phyloP scores from a whole-genome alignment of 805 yeast genomes.

The Pichia rugopelliculosa region DNA sequence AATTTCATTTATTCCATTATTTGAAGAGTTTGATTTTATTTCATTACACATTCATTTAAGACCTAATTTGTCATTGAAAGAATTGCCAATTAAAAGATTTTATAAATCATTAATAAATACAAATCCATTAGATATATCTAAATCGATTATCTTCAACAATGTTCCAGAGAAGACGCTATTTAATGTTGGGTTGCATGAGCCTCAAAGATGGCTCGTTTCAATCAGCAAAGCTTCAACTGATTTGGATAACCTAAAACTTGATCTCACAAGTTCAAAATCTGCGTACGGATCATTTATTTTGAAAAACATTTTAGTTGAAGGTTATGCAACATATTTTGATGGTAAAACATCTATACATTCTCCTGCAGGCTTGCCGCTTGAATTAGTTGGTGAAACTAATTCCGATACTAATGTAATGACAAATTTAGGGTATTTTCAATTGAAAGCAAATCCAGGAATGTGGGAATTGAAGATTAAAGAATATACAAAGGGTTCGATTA shows the following conservation, averaged over 20 bases:
- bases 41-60: slow-evolving; percentile 48
- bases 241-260: slow-evolving; percentile 50
- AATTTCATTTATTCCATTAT: slow-evolving; percentile 34
- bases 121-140: slow-evolving; percentile 21
- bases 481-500: slow-evolving; percentile 33
- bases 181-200: slow-evolving; percentile 50
- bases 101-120: slow-evolving; percentile 39
- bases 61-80: slow-evolving; percentile 35
- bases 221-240: slow-evolving; percentile 48
- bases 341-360: slow-evolving; percentile 25
- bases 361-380: slow-evolving; percentile 48
- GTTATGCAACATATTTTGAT: slow-evolving; percentile 44
- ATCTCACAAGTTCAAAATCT: slow-evolving; percentile 32
- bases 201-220: slow-evolving; percentile 60
- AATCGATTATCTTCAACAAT: slow-evolving; percentile 31
- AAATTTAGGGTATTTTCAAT: slow-evolving; percentile 76
- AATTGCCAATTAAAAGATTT: slow-evolving; percentile 48
- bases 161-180: slow-evolving; percentile 50
- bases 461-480: slow-evolving; percentile 47
- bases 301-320: slow-evolving; percentile 58
- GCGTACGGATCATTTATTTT: slow-evolving; percentile 42
- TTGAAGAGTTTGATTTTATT: slow-evolving; percentile 42
- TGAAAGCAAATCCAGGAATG: slow-evolving; percentile 64
- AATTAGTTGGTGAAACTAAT: slow-evolving; percentile 23
- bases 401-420: slow-evolving; percentile 69